Evolutionary conservation across 1,139 yeast genomes (phyloP).

Genomic region (Pichiaceae sp.): DNA sequence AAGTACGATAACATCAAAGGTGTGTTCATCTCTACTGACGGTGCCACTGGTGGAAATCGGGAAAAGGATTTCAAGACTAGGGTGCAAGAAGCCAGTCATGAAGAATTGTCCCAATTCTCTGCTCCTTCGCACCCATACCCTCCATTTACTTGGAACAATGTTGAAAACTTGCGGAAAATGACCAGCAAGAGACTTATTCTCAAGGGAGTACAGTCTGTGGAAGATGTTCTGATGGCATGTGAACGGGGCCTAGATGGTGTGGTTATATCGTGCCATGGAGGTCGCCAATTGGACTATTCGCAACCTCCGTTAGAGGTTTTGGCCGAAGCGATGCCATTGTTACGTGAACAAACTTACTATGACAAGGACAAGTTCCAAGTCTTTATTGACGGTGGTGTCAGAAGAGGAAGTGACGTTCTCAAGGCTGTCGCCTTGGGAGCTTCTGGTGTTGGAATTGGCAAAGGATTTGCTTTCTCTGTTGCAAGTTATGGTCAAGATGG

Average conservation of each 20-base stretch:
- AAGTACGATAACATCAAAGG: slow-evolving; percentile 38
- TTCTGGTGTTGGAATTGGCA: slow-evolving; percentile 65
- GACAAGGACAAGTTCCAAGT: slow-evolving; percentile 36
- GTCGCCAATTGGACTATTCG: slow-evolving; percentile 62
- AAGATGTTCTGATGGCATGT: slow-evolving; percentile 46
- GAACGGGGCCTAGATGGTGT: slow-evolving; percentile 54
- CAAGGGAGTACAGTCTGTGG: slow-evolving; percentile 47
- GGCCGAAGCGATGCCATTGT: slow-evolving; percentile 51
- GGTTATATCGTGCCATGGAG: slow-evolving; percentile 66
- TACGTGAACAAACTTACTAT: slow-evolving; percentile 38
- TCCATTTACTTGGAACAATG: slow-evolving; percentile 28
- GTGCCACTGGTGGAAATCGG: slow-evolving; percentile 48
- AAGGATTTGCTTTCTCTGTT: slow-evolving; percentile 67
- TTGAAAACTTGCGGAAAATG: slow-evolving; percentile 28
- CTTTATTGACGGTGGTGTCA: slow-evolving; percentile 57
- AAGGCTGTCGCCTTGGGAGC: slow-evolving; percentile 66
- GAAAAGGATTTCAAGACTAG: slow-evolving; percentile 28
- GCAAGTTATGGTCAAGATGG: slow-evolving; percentile 66
- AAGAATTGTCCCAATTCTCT: slow-evolving; percentile 18
- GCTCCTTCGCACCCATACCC: slow-evolving; percentile 23
- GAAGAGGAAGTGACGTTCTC: slow-evolving; percentile 60
- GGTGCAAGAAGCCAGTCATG: slow-evolving; percentile 22
- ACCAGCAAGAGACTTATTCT: slow-evolving; percentile 47
- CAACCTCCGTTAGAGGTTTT: slow-evolving; percentile 62
- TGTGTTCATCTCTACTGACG: slow-evolving; percentile 47